phyloP scores from a whole-genome alignment of 2,329 filamentous ascomycete species.

The Aspergillus tanneri region DNA sequence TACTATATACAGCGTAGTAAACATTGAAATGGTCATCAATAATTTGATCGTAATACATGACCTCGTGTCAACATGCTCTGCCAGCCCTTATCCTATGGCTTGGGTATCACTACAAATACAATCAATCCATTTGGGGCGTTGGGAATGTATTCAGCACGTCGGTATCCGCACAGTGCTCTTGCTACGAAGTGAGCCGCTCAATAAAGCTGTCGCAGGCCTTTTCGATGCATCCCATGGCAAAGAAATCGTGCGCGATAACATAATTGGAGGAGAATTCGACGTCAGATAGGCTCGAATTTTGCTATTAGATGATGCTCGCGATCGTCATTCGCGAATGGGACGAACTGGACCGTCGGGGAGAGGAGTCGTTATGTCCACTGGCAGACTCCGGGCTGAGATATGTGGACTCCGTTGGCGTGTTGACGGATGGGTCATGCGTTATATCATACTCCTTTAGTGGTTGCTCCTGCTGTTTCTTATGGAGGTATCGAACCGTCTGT shows the following conservation, averaged over 20 bases:
- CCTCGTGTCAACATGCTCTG: slow-evolving; percentile 22
- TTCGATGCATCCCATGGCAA: not conserved
- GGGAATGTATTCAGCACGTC: too few species aligned
- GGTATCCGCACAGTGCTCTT: not conserved
- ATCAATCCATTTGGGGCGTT: not conserved
- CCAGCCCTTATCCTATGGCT: not conserved
- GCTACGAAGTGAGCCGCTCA: not conserved
- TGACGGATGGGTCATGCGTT: slow-evolving; percentile 38
- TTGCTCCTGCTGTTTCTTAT: slow-evolving; percentile 43
- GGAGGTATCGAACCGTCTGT: slow-evolving; percentile 57
- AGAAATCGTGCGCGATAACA: too few species aligned
- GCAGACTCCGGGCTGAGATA: slow-evolving; percentile 25
- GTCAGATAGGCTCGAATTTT: not conserved
- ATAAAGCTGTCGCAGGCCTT: not conserved
- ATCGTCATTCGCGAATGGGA: slow-evolving; percentile 48
- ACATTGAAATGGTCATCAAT: slow-evolving; percentile 4
- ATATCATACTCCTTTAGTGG: slow-evolving; percentile 18
- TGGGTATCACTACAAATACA: not conserved
- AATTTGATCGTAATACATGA: slow-evolving; percentile 15
- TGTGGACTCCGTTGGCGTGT: slow-evolving; percentile 19
- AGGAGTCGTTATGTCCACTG: slow-evolving; percentile 20
- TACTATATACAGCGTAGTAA: slow-evolving; percentile 7
- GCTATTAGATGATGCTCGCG: slow-evolving; percentile 44
- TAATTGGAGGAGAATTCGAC: too few species aligned
- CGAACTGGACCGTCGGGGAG: slow-evolving; percentile 30